phyloP scores from a whole-genome alignment of 78 protist genomes.

The Anaeramoeba ignava region DNA sequence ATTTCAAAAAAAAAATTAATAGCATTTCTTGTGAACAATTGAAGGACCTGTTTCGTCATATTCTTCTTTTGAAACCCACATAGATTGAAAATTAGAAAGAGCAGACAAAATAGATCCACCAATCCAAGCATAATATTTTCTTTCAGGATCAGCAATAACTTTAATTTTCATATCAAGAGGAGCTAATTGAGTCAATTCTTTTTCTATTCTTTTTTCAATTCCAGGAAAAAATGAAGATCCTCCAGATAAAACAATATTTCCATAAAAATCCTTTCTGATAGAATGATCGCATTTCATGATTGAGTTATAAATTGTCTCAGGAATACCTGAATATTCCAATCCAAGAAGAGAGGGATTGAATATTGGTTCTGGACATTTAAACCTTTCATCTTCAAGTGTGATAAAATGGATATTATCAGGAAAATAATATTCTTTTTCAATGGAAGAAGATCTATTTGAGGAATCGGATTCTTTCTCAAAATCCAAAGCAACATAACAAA shows the following conservation, averaged over 20 bases:
- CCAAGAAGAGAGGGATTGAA: neutral
- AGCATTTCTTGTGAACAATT: too few species aligned
- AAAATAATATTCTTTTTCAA: too few species aligned
- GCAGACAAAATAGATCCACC: neutral
- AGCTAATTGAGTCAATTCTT: neutral
- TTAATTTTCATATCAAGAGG: neutral
- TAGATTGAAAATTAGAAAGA: neutral
- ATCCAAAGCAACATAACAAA: neutral
- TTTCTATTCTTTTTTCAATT: neutral
- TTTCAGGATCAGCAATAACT: neutral
- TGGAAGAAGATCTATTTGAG: too few species aligned
- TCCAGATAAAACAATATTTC: neutral
- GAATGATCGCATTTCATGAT: neutral
- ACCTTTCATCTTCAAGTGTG: neutral
- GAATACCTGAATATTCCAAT: neutral
- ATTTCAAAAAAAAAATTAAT: too few species aligned
- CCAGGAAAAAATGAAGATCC: neutral
- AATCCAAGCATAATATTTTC: neutral
- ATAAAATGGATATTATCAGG: too few species aligned
- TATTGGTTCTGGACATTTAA: neutral
- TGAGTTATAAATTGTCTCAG: neutral
- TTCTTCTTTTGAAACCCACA: neutral
- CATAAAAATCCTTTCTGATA: neutral
- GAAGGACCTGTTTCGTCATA: too few species aligned
- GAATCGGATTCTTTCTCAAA: neutral